Evolutionary conservation across 2,329 filamentous ascomycete species (phyloP), one percentile per base, ranked within the genome.

Genomic region (Lachnellula subtilissima): DNA sequence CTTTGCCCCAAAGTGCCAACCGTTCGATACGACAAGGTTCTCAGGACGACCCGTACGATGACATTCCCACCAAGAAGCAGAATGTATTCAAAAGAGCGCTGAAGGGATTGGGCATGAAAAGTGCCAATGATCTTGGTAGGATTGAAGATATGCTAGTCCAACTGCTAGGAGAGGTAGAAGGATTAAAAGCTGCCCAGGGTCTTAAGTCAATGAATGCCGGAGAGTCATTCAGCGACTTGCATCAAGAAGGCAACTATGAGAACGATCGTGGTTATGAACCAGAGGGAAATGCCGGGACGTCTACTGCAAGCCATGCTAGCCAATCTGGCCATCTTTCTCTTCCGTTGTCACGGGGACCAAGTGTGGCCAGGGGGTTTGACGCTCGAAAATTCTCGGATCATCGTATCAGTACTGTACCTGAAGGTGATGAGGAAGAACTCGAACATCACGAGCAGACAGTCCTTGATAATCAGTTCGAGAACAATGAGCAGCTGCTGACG

Each of bases 41-140:
- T 8, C 79, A 83, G 60, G 74, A 78, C 4, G 80, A 80, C 48
- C 67, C 71, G 60, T 66, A 73, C 48, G 83, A 86, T 40, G 82
- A 85, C 54, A 66, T 77, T 22, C 78, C 86, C 22, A 79, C 82
- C 46, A 97, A 97, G 81, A 91, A 91, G 69, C 89, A 91, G 73
- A 96, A 91, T 69, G 83, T 99, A n/a, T 94, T 97, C 75, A 89
- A 88, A 66, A 86, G 93, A 60, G 94, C 94, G n/a, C 78, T 99
- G 50, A 93, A 95, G 70, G 92, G 92, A 3, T 78, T 99, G 50
- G 91, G 91, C 65, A 82, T 88, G 68, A 95, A 94, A 75, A 93
- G 91, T 51, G 86, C 88, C 7, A 93, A 88, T 66, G 94, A 99
- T 65, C 81, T 97, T 51, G 84, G 85, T 61, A 88, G 91, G 65